Conservation (phyloP, 805 yeast genomes). For the Lachancea cidri region DNA sequence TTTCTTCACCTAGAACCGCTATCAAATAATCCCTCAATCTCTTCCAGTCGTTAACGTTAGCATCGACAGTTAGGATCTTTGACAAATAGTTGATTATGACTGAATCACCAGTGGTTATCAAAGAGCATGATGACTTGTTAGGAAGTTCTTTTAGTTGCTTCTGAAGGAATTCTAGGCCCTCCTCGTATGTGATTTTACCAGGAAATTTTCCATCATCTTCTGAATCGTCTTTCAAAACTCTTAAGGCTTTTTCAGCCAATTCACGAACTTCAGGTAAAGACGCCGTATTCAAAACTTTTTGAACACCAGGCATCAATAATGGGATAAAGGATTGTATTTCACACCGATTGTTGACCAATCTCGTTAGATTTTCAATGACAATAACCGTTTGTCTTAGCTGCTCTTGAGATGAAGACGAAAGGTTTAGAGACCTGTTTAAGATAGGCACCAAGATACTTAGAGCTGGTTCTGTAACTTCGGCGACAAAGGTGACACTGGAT, state of each 20-base stretch:
- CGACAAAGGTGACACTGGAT: conserved; percentile 92
- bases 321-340: conserved; percentile 90
- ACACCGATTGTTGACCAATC: conserved; percentile 87
- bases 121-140: conserved; percentile 9
- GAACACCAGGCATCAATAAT: conserved; percentile 81
- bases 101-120: conserved; percentile 18
- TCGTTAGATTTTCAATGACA: conserved; percentile 90
- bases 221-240: conserved; percentile 77
- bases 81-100: conserved; percentile 45
- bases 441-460: conserved; percentile 87
- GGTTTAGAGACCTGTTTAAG: conserved; percentile 79
- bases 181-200: conserved; percentile 60
- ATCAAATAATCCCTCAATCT: conserved; percentile 52
- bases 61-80: conserved; percentile 50
- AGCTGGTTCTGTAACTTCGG: conserved; percentile 97
- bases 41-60: conserved; percentile 72
- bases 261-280: conserved; percentile 95
- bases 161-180: conserved; percentile 43
- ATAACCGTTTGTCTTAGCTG: conserved; percentile 95
- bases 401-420: conserved; percentile 84
- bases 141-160: conserved; percentile 19
- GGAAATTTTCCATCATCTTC: conserved; percentile 67
- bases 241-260: conserved; percentile 73
- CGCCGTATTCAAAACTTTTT: conserved; percentile 83
- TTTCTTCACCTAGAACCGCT: conserved; percentile 34